A percentile compares a stretch with the other conserved stretches of the same genome.
Evolutionary conservation across 768 basidiomycete species (phyloP).

Genomic region (Clavulina sp.): DNA sequence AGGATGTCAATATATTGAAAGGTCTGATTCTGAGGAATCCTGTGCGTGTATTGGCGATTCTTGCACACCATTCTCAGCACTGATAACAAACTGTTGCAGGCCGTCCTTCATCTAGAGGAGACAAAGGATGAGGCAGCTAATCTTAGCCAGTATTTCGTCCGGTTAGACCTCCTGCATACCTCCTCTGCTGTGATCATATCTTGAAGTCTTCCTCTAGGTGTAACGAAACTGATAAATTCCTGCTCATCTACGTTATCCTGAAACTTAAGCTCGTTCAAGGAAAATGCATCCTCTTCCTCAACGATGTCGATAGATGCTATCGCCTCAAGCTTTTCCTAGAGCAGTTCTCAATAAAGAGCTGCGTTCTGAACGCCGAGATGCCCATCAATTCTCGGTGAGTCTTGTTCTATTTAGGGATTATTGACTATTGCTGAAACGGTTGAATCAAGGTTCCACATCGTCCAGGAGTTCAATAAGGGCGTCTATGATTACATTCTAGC

Average conservation of each 20-base stretch:
- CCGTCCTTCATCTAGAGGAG: slow-evolving; percentile 73
- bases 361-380: slow-evolving; percentile 89
- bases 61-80: background rate
- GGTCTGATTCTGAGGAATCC: slow-evolving; percentile 76
- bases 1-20: slow-evolving; percentile 84
- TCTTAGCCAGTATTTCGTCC: slow-evolving; percentile 73
- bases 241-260: slow-evolving; percentile 87
- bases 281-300: slow-evolving; percentile 93
- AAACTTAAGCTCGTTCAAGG: slow-evolving; percentile 92
- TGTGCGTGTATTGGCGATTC: slow-evolving; percentile 28
- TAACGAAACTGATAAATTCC: slow-evolving; percentile 92
- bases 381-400: slow-evolving; percentile 77
- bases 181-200: background rate
- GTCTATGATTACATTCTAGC: slow-evolving; percentile 98
- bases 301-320: slow-evolving; percentile 87
- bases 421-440: slow-evolving; percentile 5
- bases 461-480: slow-evolving; percentile 97
- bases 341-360: slow-evolving; percentile 90
- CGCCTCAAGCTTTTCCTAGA: slow-evolving; percentile 95
- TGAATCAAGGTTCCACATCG: slow-evolving; percentile 63
- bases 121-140: slow-evolving; percentile 64
- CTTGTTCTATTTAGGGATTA: background rate
- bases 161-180: slow-evolving; percentile 24
- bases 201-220: slow-evolving; percentile 30
- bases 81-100: slow-evolving; percentile 26